Base-by-base conservation (phyloP, 495 filamentous ascomycete genomes). In the Beverwykella pulmonaria region DNA sequence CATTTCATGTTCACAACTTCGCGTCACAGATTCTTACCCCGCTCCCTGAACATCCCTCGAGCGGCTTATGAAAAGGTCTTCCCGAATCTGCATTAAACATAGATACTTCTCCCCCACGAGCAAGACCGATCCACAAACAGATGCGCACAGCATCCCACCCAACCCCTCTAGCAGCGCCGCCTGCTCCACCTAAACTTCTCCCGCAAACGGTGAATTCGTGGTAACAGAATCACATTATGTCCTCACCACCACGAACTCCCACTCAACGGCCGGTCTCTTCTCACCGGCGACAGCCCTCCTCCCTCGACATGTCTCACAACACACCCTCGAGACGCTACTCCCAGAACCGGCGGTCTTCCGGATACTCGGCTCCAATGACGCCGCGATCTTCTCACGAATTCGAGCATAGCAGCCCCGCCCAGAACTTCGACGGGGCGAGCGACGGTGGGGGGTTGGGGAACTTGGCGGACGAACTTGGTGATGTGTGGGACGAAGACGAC, bases 391-490 rank as follows among this genome's bases (percentile, higher is more conserved):
- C 82, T 56, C 82, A 79, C 67, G 65, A 61, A 12, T 66, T 69
- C 26, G 59, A 65, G 7, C 56, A 66, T 32, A 58, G 65, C 50
- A 71, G 68, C 77, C 82, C 20, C 81, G 85, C 61, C 74, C 76
- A 73, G 1, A 44, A 59, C 19, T 65, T 64, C 44, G 71, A 73
- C 74, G 61, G 81, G 74, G 25, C 70, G 65, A 65, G 78, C 74
- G 71, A 78, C 63, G 46, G 72, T 0, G 69, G 69, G 25, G 71
- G 69, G 26, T 77, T 94, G 20, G 92, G 92, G 34, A 95, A 90
- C 67, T 78, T 97, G 19, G 92, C 92, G 14, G 92, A 96, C 68
- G 91, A 94, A 70, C 77, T 90, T 26, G 87, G 84, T 17, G 87
- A 84, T 59, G 82, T 82, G 15, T 81, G 83, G 27, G 81, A 81